Base-by-base conservation (phyloP, 225 moss, liverwort and hornwort species). In the Sphagnum contortum region DNA sequence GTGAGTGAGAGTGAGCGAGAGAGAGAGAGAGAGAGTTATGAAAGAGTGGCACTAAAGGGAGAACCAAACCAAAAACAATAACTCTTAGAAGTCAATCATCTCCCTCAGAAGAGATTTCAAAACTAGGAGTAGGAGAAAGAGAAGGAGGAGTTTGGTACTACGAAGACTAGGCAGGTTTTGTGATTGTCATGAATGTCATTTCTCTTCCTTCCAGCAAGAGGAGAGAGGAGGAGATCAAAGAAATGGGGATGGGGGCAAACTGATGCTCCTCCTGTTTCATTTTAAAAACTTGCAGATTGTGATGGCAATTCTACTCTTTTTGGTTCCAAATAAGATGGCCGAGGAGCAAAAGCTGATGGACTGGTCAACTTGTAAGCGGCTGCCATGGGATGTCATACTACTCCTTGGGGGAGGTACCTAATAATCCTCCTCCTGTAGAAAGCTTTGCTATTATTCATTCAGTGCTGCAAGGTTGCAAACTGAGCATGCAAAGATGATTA, bases 401-500 rank as follows among this genome's bases (percentile, higher is more conserved):
- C 63, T 63, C 50, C 47, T 63, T n/a, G 63, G 63, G n/a, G 63
- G 63, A 63, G 63, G 63, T 63, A 48, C 78, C 29, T 29, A 29
- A 29, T 29, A 29, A 29, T 29, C 29, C 29, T 29, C 29, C 29
- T 29, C 29, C 29, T 29, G 29, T 29, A 29, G 29, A 29, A 29
- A 29, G 29, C 29, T 29, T 29, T 29, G 29, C 29, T 29, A 29
- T 0, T 29, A 29, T 29, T 29, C 29, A 29, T 29, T 29, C 29
- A 29, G 29, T 29, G 29, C 29, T 29, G 29, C 29, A 0, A 29
- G 29, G 29, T 29, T 29, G 29, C 29, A 29, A 29, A 29, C 29
- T 29, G 29, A 29, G 80, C 89, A 92, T 89, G 77, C 91, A 52
- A 46, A 80, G 65, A 84, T 81, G 66, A 69, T 89, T 9, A 76